Evolutionary conservation across 331 rosid genomes (phyloP), one percentile per base, ranked within the genome.

Genomic region (Malus hybrid): DNA sequence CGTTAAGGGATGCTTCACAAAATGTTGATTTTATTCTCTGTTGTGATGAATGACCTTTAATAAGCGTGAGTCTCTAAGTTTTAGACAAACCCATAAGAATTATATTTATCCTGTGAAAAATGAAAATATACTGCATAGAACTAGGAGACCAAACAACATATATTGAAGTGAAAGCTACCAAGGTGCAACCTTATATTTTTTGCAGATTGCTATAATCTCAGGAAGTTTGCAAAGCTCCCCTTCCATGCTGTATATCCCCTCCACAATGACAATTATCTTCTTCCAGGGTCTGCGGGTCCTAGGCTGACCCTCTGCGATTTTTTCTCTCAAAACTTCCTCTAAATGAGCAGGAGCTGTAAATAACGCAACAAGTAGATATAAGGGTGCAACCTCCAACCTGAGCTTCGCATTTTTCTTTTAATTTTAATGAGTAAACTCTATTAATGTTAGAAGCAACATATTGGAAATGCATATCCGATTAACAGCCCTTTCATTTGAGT

Each of bases 221-320:
- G 88, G 88, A 84, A 86, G 90, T 71, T 86, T 79, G 76, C 86
- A 86, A 66, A 86, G 86, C 75, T 84, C 88, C 72, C 88, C 90
- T 77, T 86, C 90, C 90, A 86, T 86, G 44, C 88, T 86, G 75
- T 86, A 86, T 76, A 86, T 86, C 33, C 89, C 89, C 77, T 86
- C 89, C 56, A 83, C 87, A 61, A 86, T 72, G 52, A 86, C 88
- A 71, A 87, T 80, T 26, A 87, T 84, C 82, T 87, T 87, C 79
- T 82, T 87, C 90, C 88, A 84, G 29, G 86, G 88, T 70, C 88
- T 82, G 66, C 85, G 86, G 62, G 88, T 84, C 76, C 88, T 82
- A 70, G 88, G 90, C 56, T 87, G 90, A 73, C 90, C 90, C 1
- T 84, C 90, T 5, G 88, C 88, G 56, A 87, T 82, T 34, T 87